Evolutionary conservation across 2,329 filamentous ascomycete species (phyloP), one percentile per base, ranked within the genome.

Genomic region (Calonectria leucothoes): DNA sequence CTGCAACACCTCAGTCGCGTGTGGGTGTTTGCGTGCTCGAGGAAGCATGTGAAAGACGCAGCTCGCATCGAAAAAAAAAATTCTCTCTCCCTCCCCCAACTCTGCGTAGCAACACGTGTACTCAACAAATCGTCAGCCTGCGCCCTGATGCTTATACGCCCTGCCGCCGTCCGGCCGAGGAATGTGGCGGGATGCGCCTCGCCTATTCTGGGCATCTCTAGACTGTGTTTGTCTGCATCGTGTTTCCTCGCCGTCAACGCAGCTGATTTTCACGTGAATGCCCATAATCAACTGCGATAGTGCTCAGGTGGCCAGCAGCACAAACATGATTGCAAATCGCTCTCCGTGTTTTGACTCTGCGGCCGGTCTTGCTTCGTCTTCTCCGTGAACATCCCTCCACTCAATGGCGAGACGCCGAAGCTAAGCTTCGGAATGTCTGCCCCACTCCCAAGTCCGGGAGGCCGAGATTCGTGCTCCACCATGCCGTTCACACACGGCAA

Each of bases 121-220:
- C 55, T 48, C 55, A 71, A 51, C 51, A 42, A 49, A 39, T 59
- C 42, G 49, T 57, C 59, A 57, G 49, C 51, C 52, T 39, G 48
- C 17, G 8, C 15, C 20, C 37, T 57, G 23, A 61, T 61, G 42
- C 29, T 14, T 7, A 64, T 52, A 23, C 45, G 57, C 65, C 70
- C 61, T 72, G 65, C 52, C 27, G 70, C 65, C 55, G 15, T 45
- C 27, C 31, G 23, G 25, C 39, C 51, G 27, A 67, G 70, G 70
- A 72, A 72, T 72, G 70, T 31, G 57, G 55, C 65, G 55, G 64
- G 35, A 71, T 57, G 70, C 64, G 55, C 70, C 70, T 71, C 64
- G 55, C 45, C 61, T 33, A 29, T 71, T 71, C 37, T 69, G 29
- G 65, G 49, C 55, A 63, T 52, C 25, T 33, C 52, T 25, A 23